Evolutionary conservation across 805 yeast genomes (phyloP), one percentile per base, ranked within the genome.

Genomic region (Pichia exigua): DNA sequence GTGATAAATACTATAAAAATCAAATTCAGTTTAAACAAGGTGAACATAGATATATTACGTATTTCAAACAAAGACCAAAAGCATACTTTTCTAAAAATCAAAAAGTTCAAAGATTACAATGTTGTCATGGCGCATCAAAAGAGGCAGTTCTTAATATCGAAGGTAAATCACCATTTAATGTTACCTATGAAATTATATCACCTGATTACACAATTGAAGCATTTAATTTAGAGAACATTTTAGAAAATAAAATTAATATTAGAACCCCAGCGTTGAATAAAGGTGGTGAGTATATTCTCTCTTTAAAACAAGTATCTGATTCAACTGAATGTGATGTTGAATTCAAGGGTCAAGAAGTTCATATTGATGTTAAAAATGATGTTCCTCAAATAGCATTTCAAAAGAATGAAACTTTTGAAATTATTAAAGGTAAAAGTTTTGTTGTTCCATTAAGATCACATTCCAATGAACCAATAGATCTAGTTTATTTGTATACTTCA

Each of bases 121-220:
- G 66, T 18, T 70, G 73, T 53, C 60, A 67, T 53, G 69, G 68
- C 7, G 62, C 57, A 3, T 53, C 54, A 8, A 72, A 70, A 2
- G 61, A 72, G 2, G 67, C 86, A 5, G 82, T 84, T 0, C 73
- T 92, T 4, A 63, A 65, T 11, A 75, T 94, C 22, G 81, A 78
- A 46, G 99, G 99, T 15, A 82, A 82, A 57, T 78, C 85, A 0
- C 98, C 98, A 4, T 88, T 85, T 58, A 70, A 77, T 2, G 72
- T 94, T 49, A 73, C 72, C 22, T 91, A 90, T 66, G 86, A 82
- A 49, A 69, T 92, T 22, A 65, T 85, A 20, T 84, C 83, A 49
- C 75, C 82, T 2, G 74, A 75, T 54, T 74, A 76, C 54, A 70
- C 80, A 56, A 63, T 59, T 6, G 52, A 71, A 15, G 66, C 78